Base-by-base conservation (phyloP, 1,284 basidiomycete genomes). In the Xanthoconium separans region DNA sequence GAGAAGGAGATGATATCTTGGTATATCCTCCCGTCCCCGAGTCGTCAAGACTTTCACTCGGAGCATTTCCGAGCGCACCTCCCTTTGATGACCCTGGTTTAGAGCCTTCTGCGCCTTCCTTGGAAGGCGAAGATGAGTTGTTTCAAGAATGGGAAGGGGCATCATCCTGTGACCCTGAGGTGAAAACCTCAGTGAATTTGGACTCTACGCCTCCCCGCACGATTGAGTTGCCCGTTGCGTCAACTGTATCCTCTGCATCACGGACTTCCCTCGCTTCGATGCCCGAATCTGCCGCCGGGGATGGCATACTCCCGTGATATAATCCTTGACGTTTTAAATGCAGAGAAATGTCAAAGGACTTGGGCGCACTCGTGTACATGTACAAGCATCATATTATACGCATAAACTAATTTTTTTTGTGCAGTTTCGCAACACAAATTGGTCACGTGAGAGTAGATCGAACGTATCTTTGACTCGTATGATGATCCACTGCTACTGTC, bases 11-110 rank as follows among this genome's bases (percentile, higher is more conserved):
- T 31, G 49, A 42, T 62, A 49, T 51, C 16, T 11, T 30, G 1
- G 36, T 22, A 70, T 52, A 65, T 59, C 36, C 54, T 64, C 9
- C 56, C 69, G 71, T 73, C 47, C 55, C 65, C 47, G 75, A 61
- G 44, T 75, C 75, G 6, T 77, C 75, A 50, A 76, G 73, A n/a
- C 76, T 77, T 34, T 75, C 75, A 2, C 77, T 80, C 49, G 78
- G 76, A 58, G 70, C 56, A 47, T 64, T 52, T 16, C 55, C 68
- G 16, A 66, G 64, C 54, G 72, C 67, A 16, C 71, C 72, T 27
- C 66, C 66, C 10, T 33, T 64, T 27, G 63, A 62, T 24, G 65
- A 63, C 15, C 61, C 54, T 48, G 48, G 31, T 50, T 50, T 61
- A 43, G 59, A 62, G 43, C 68, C 71, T 29, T 73, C 75, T 45